Conservation (phyloP, 345 rosid genomes). For the Eucalyptus grandis region DNA sequence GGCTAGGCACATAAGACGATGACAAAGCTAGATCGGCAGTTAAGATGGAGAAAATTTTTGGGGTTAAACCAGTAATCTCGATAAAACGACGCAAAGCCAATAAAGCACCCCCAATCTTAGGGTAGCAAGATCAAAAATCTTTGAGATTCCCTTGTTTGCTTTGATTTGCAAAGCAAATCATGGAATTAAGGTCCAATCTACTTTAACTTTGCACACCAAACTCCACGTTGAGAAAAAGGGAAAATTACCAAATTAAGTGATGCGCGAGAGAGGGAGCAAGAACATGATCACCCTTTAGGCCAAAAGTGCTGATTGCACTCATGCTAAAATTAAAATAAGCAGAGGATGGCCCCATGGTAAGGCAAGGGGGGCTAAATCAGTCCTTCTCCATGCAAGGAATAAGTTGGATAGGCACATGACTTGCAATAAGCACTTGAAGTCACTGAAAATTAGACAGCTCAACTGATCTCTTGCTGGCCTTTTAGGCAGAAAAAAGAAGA, state of each 20-base stretch:
- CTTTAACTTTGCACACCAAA: background rate
- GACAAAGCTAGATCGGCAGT: background rate
- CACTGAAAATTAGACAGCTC: constrained; percentile 21
- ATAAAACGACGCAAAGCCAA: background rate
- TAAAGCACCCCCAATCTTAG: background rate
- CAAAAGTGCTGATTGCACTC: background rate
- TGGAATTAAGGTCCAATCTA: background rate
- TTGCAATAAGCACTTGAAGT: constrained; percentile 11
- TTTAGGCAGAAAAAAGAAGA: background rate
- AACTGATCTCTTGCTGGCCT: background rate
- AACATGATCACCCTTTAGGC: background rate
- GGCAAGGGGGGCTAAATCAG: background rate
- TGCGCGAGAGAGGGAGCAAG: background rate
- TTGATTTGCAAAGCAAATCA: background rate
- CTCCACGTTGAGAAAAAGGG: background rate
- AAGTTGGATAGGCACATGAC: constrained; percentile 2
- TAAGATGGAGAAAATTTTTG: background rate
- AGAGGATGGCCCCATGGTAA: background rate
- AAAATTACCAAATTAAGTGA: background rate
- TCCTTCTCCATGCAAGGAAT: background rate
- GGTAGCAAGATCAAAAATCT: background rate
- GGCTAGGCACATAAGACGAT: background rate
- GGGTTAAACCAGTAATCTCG: background rate
- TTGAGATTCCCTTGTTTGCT: background rate
- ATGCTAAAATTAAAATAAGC: background rate